Evolutionary conservation across 2,329 filamentous ascomycete species (phyloP), one percentile per base, ranked within the genome.

Genomic region (Amylocarpus encephaloides): DNA sequence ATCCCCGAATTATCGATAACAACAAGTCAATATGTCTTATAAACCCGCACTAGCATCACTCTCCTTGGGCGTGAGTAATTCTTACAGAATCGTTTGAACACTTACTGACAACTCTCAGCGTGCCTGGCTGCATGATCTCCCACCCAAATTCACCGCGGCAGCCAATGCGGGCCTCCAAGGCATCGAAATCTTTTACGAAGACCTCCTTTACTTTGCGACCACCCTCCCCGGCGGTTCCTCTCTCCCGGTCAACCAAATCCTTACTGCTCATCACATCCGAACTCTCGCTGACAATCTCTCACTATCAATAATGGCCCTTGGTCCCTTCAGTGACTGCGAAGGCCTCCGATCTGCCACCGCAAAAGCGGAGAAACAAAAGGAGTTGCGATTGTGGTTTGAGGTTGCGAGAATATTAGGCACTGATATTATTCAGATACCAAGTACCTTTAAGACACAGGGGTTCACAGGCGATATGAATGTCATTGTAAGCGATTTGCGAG

Each of bases 151-250:
- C 43, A 74, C 82, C 63, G 78, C 82, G 70, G 86, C 86, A 9
- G 71, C 77, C 5, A 71, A 73, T 48, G 75, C 85, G 59, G 82
- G 82, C 16, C 80, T 88, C 63, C 67, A 76, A 51, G 85, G 84
- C 46, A 78, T 92, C 56, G 87, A 92, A 65, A 73, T 90, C 16
- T 90, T 89, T 71, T 82, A 85, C 66, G 86, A 92, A 64, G 87
- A 92, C 64, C 75, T 92, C 3, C 71, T 79, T 51, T 79, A 82
- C 59, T 62, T 85, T 12, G 79, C 83, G 57, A 46, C 53, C 36
- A 49, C 53, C 16, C 52, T 56, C 18, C 55, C 58, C 3, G 56
- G 56, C 7, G 57, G 58, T 2, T 46, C 57, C 10, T 66, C 72
- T 1, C 46, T 43, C 7, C 64, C 75, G 1, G 63, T 71, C 2